A percentile compares a stretch with the other conserved stretches of the same genome.
Evolutionary conservation across 1,284 basidiomycete species (phyloP).

Genomic region (Leccinum proximum): DNA sequence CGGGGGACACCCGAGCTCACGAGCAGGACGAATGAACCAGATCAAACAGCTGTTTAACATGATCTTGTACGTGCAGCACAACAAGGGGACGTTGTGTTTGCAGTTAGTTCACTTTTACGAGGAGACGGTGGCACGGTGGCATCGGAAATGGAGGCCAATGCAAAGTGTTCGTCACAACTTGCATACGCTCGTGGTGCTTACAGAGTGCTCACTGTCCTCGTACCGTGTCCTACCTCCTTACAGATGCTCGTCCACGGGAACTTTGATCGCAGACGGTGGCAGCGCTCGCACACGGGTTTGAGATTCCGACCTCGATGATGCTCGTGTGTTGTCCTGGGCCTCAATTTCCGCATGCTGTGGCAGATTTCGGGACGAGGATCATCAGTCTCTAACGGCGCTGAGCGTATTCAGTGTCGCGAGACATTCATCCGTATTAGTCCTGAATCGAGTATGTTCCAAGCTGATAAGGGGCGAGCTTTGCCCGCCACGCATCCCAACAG

Average conservation of each 20-base stretch:
- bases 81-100: conserved; percentile 64
- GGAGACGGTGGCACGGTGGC: conserved; percentile 36
- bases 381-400: conserved; percentile 17
- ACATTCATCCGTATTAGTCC: too few relatives aligned
- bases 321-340: conserved; percentile 33
- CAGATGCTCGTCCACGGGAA: conserved; percentile 47
- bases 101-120: conserved; percentile 66
- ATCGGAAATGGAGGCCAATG: conserved; percentile 60
- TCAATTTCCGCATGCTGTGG: conserved; percentile 21
- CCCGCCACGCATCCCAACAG: not conserved
- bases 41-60: conserved; percentile 46
- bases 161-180: conserved; percentile 42
- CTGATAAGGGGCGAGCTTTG: not conserved
- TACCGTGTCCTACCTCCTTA: not conserved
- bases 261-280: conserved; percentile 37
- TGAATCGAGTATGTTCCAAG: too few relatives aligned
- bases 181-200: not conserved
- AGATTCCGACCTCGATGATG: conserved; percentile 31
- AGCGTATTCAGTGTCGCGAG: too few relatives aligned
- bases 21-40: conserved; percentile 32
- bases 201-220: conserved; percentile 3
- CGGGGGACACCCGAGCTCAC: not conserved
- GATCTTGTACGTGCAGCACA: conserved; percentile 59
- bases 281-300: conserved; percentile 26
- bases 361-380: conserved; percentile 29